Evolutionary conservation across 1,284 basidiomycete species (phyloP).

Genomic region (Takashimella koratensis): DNA sequence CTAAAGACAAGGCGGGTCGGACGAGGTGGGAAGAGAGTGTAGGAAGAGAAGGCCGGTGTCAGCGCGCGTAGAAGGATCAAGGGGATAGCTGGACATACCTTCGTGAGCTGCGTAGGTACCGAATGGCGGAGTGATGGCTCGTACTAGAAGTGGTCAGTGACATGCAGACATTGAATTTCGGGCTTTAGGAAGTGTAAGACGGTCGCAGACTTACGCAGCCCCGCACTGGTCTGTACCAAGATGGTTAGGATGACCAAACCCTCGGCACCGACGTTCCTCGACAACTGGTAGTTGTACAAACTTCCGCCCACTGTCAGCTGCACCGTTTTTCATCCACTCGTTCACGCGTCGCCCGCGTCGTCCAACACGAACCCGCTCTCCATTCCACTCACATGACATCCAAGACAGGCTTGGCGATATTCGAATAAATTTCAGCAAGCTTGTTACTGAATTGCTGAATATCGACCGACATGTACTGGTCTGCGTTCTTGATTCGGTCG

Average conservation of each 20-base stretch:
- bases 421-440: conserved; percentile 90
- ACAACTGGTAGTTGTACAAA: conserved; percentile 93
- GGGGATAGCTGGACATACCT: conserved; percentile 17
- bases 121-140: conserved; percentile 86
- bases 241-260: conserved; percentile 80
- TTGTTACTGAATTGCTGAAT: conserved; percentile 89
- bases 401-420: conserved; percentile 86
- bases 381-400: conserved; percentile 63
- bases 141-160: conserved; percentile 59
- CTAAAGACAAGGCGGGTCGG: conserved; percentile 48
- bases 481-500: conserved; percentile 93
- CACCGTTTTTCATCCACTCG: no score
- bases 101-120: conserved; percentile 75
- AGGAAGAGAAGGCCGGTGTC: background rate
- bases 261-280: conserved; percentile 90
- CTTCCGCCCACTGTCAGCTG: conserved; percentile 53
- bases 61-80: background rate
- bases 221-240: conserved; percentile 76
- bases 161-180: no score
- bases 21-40: conserved; percentile 11
- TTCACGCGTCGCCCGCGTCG: no score
- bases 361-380: no score
- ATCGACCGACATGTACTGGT: conserved; percentile 88
- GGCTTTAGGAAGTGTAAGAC: no score
- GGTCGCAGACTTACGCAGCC: conserved; percentile 60